These are phyloP conservation scores for Jatropha podagrica DNA, from an alignment of 441 rosid genomes.

Conservation along the genomic window DNA sequence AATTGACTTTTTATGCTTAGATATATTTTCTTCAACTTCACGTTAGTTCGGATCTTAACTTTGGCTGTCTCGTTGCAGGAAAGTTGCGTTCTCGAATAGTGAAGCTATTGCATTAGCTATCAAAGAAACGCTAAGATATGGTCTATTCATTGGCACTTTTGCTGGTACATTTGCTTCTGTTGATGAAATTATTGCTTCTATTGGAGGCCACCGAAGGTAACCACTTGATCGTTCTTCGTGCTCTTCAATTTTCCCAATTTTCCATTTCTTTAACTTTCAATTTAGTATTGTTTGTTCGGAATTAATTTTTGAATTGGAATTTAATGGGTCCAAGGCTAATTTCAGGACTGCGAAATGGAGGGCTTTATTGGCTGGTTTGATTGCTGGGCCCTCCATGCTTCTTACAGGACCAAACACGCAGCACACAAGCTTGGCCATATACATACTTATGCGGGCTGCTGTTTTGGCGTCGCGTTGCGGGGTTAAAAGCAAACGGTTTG, in stretches of 20 bases:
- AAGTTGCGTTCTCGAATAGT: conserved; percentile 48
- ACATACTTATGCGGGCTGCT: conserved; percentile 91
- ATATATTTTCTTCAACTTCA: not conserved
- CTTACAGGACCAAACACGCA: conserved; percentile 78
- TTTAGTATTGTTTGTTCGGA: too few relatives aligned
- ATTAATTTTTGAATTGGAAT: conserved; percentile 14
- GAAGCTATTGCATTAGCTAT: conserved; percentile 68
- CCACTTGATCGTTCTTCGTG: not conserved
- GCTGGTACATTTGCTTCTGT: conserved; percentile 86
- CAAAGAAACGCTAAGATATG: conserved; percentile 86
- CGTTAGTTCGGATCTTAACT: conserved; percentile 6
- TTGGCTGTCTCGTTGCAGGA: conserved; percentile 35
- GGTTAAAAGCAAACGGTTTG: conserved; percentile 81
- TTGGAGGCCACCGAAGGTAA: conserved; percentile 77
- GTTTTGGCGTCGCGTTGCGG: conserved; percentile 94
- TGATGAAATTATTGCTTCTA: conserved; percentile 68
- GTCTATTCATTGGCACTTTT: conserved; percentile 85
- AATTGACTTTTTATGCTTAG: not conserved
- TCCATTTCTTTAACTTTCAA: too few relatives aligned
- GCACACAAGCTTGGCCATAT: conserved; percentile 82
- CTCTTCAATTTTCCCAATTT: not conserved
- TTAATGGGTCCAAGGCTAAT: conserved; percentile 16
- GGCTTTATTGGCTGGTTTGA: conserved; percentile 75
- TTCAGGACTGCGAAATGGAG: conserved; percentile 87
- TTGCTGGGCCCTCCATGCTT: conserved; percentile 95